These are phyloP conservation scores for Eutreptiella sp. DNA, from an alignment of 208 protist species.

Conservation along the genomic window DNA sequence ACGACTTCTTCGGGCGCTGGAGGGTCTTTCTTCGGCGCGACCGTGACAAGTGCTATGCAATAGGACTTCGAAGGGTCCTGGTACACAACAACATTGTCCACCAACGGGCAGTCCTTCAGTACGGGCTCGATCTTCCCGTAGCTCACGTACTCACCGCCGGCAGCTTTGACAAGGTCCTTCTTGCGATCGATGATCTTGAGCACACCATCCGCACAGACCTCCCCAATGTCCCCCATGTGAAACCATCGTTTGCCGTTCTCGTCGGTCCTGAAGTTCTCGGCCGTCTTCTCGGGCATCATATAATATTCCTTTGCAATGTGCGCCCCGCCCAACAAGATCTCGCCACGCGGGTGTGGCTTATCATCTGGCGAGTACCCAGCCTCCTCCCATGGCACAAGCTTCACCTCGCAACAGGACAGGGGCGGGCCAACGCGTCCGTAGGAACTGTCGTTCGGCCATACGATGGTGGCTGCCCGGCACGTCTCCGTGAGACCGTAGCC, in stretches of 20 bases:
- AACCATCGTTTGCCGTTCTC: constrained; percentile 59
- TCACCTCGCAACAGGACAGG: constrained; percentile 65
- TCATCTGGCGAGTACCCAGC: too few species aligned
- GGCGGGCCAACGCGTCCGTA: constrained; percentile 56
- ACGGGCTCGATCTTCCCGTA: too few species aligned
- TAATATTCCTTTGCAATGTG: constrained; percentile 71
- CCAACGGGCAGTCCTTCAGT: too few species aligned
- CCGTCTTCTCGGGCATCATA: constrained; percentile 61
- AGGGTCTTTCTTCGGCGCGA: too few species aligned
- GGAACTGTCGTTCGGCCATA: constrained; percentile 53
- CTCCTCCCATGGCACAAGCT: too few species aligned
- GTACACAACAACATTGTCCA: too few species aligned
- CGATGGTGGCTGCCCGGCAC: constrained; percentile 50
- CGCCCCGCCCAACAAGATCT: constrained; percentile 65
- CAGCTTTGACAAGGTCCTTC: constrained; percentile 81
- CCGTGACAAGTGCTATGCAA: too few species aligned
- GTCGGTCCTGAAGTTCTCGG: constrained; percentile 55
- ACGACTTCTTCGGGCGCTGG: too few species aligned
- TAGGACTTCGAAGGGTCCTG: too few species aligned
- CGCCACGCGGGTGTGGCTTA: too few species aligned
- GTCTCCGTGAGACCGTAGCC: constrained; percentile 77
- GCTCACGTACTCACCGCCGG: constrained; percentile 80
- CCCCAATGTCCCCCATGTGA: constrained; percentile 73
- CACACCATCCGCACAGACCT: constrained; percentile 43
- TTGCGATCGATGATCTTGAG: constrained; percentile 69